Evolutionary conservation across 306 rosid genomes (phyloP), one percentile per base, ranked within the genome.

Genomic region (Luffa acutangula): DNA sequence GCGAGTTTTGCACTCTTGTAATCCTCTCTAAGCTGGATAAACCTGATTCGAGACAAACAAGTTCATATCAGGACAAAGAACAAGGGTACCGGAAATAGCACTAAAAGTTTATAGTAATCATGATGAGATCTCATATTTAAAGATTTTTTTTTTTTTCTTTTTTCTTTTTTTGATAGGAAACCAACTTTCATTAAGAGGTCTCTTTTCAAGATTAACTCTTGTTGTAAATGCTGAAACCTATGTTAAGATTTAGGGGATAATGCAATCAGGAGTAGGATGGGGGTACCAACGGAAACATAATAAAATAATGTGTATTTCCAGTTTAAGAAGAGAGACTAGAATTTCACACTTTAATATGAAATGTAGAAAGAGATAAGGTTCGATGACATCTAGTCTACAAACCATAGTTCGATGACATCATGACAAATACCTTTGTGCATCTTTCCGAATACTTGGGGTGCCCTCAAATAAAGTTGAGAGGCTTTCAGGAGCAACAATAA

Each of bases 401-500:
- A 25, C 31, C 31, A 25, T 25, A 25, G 31, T 25, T 25, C 0
- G 31, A 25, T 25, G 31, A 25, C 31, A 25, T 25, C 31, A 1
- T 25, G 31, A 25, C 31, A 25, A 0, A 25, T 25, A 96, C 99
- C 93, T 90, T 77, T 93, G 99, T 1, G 97, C 93, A 80, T 96
- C 97, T 90, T 96, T 96, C 57, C 98, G 97, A 69, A 96, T 96
- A 85, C 97, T 93, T 34, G 99, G 98, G 31, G 97, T 90, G 80
- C 99, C 98, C 91, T 96, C 99, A 64, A 93, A 96, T 79, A 96
- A 89, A 80, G 88, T 84, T 63, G 97, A 77, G 81, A 96, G 99
- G 75, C 99, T 96, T 90, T 96, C 99, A 36, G 98, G 99, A 83
- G 99, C 99, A 73, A 96, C 99, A 78, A 96, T 96, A 70, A 96